A percentile compares a stretch with the other conserved stretches of the same genome.
phyloP scores from a whole-genome alignment of 164 flowering plant species.

The Stephania yunnanensis region DNA sequence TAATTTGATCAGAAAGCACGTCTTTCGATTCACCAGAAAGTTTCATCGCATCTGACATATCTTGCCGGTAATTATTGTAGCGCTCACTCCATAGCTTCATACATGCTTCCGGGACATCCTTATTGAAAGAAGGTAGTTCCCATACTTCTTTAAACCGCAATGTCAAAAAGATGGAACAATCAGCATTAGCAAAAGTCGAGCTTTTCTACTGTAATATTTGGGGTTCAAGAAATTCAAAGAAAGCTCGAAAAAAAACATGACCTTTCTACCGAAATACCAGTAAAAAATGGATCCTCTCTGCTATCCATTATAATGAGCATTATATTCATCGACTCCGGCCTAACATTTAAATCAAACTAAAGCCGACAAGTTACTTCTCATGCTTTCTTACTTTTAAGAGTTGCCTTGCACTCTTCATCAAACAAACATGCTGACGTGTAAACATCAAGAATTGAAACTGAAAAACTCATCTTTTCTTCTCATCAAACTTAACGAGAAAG shows the following conservation, averaged over 20 bases:
- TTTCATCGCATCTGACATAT: conserved; percentile 45
- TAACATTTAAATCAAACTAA: too few species aligned
- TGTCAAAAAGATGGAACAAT: neutral
- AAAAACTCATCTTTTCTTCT: too few species aligned
- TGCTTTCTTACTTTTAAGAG: too few species aligned
- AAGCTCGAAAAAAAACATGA: neutral
- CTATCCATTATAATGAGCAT: too few species aligned
- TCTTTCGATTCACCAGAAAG: conserved; percentile 20
- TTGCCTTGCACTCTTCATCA: too few species aligned
- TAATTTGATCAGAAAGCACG: conserved; percentile 32
- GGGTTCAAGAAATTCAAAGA: neutral
- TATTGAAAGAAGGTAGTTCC: conserved; percentile 51
- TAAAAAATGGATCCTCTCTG: too few species aligned
- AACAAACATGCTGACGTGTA: too few species aligned
- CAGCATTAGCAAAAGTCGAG: neutral
- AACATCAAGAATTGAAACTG: too few species aligned
- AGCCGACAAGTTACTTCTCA: too few species aligned
- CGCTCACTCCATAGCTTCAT: conserved; percentile 30
- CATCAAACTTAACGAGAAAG: too few species aligned
- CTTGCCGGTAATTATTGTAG: conserved; percentile 41
- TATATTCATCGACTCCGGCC: too few species aligned
- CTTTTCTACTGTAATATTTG: neutral
- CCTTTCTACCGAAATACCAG: too few species aligned
- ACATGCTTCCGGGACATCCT: conserved; percentile 27
- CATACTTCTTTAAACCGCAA: conserved; percentile 31